Base-by-base conservation (phyloP, 768 basidiomycete genomes). In the Crassisporium funariophilum region DNA sequence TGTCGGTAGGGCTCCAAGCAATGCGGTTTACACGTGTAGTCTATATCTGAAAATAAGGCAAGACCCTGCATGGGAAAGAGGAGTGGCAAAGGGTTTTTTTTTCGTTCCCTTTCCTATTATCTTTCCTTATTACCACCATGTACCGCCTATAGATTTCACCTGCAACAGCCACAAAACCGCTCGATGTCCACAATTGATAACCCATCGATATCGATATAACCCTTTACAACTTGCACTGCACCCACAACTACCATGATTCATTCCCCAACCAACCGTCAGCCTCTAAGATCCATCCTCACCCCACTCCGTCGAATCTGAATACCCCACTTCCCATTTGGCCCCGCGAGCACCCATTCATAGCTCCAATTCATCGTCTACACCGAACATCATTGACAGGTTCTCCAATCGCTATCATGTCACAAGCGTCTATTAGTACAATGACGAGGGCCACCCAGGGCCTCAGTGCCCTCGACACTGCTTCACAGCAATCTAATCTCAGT, bases 11-110 rank as follows among this genome's bases (percentile, higher is more conserved):
- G 35, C 36, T 44, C 24, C 15, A 37, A 40, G 52, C 48, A 50
- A 53, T 48, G 56, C 50, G 53, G 40, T 37, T 24, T 53, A 50
- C 57, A 59, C 52, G 54, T 59, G 57, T 56, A 46, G 41, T 16
- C 35, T 52, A 46, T 41, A 17, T 35, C 19, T 17, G 2, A 29
- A 7, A 7, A 29, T 10, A 16, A 5, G 36, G 36, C n/a, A 13
- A 13, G 11, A 23, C 43, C 27, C 19, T 20, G n/a, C 19, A 19
- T 16, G 29, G n/a, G 10, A 36, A 17, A 44, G 17, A 21, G 44
- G 49, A 37, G 36, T 35, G 46, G 31, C 38, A 39, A 42, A 31
- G 35, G 29, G 17, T 13, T 36, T 22, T 37, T 46, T 35, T 13
- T 35, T 39, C 37, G 31, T 12, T 33, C 35, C 29, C 24, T 44